Conservation (phyloP, 2,329 filamentous ascomycete genomes). For the Trichoderma harzianum region DNA sequence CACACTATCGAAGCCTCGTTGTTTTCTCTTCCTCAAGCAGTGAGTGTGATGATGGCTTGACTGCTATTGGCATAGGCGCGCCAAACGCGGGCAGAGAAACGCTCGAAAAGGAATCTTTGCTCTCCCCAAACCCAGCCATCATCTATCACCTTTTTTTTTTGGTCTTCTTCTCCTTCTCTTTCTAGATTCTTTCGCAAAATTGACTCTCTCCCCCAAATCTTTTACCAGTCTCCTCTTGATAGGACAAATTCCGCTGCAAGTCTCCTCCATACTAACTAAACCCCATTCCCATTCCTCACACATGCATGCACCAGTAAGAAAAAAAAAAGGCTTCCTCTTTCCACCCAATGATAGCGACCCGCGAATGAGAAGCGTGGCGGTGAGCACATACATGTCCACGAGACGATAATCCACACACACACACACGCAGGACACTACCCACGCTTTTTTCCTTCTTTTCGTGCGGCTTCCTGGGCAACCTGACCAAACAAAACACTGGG, state of each 20-base stretch:
- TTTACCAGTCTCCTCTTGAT: background rate
- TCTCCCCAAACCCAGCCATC: background rate
- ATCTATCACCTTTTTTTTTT: background rate
- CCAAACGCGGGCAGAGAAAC: slow-evolving; percentile 1
- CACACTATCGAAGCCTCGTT: background rate
- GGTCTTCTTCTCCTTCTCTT: background rate
- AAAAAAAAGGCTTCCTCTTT: background rate
- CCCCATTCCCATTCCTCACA: background rate
- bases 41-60: background rate
- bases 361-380: slow-evolving; percentile 11
- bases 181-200: background rate
- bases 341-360: background rate
- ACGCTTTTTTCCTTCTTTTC: background rate
- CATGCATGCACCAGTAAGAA: background rate
- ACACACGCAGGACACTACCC: background rate
- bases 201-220: background rate
- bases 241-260: background rate
- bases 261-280: background rate
- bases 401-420: background rate
- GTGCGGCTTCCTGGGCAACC: background rate
- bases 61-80: slow-evolving; percentile 1
- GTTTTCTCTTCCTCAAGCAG: background rate
- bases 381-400: slow-evolving; percentile 16
- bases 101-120: background rate
- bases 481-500: background rate